A percentile compares a stretch with the other conserved stretches of the same genome.
phyloP scores from a whole-genome alignment of 2,329 filamentous ascomycete genomes.

The Stylonectria norvegica region DNA sequence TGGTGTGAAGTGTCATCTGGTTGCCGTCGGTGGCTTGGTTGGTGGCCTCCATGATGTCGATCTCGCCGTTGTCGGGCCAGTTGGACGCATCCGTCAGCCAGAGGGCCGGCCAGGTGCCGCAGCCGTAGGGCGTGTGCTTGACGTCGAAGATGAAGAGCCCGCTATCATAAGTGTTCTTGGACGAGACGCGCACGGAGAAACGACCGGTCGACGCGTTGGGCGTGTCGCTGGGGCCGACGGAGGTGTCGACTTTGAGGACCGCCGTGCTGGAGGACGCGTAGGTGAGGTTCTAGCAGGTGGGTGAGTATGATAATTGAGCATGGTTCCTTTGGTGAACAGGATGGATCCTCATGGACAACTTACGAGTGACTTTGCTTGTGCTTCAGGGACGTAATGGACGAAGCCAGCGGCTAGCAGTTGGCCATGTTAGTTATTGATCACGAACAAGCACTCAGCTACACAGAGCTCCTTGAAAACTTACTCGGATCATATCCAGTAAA shows the following conservation, averaged over 20 bases:
- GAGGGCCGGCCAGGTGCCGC: constrained; percentile 62
- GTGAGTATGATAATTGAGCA: neutral
- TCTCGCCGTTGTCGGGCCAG: constrained; percentile 64
- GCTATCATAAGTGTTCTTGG: constrained; percentile 55
- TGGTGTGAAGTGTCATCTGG: constrained; percentile 59
- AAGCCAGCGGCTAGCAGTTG: constrained; percentile 40
- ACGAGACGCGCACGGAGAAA: constrained; percentile 61
- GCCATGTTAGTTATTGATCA: constrained; percentile 7
- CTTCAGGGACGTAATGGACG: constrained; percentile 51
- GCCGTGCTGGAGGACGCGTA: constrained; percentile 52
- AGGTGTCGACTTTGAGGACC: constrained; percentile 59
- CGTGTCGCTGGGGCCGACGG: constrained; percentile 43
- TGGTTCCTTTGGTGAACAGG: neutral
- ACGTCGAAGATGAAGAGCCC: constrained; percentile 68
- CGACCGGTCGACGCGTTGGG: constrained; percentile 57
- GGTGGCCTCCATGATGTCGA: constrained; percentile 59
- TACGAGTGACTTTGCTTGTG: constrained; percentile 42
- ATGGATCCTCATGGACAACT: constrained; percentile 9
- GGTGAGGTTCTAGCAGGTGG: constrained; percentile 54
- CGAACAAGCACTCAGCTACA: neutral
- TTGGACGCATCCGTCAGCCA: constrained; percentile 60
- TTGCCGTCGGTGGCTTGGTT: constrained; percentile 55
- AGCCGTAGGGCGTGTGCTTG: constrained; percentile 60
- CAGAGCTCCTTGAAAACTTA: constrained; percentile 20
- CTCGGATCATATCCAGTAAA: constrained; percentile 48